These are phyloP conservation scores for Nemania bipapillata DNA, from an alignment of 2,329 filamentous ascomycete genomes.

Conservation along the genomic window DNA sequence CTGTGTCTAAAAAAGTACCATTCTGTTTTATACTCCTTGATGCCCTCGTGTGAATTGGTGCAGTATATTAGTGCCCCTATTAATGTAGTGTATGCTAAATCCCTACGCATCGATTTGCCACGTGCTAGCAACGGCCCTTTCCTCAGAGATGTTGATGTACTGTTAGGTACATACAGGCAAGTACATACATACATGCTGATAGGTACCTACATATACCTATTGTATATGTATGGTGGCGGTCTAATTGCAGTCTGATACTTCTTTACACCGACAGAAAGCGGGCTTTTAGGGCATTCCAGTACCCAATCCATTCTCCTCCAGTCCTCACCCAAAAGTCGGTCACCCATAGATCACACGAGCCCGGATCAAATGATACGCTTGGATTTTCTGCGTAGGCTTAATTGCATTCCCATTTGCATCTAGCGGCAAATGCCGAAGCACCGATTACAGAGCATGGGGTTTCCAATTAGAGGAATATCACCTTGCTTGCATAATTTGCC, in stretches of 20 bases:
- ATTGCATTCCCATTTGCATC: neutral
- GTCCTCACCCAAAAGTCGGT: slow-evolving; percentile 2
- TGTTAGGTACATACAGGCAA: too few relatives aligned
- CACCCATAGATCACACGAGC: slow-evolving; percentile 8
- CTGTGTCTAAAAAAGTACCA: neutral
- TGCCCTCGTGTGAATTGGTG: neutral
- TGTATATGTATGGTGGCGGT: neutral
- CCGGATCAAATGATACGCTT: slow-evolving; percentile 12
- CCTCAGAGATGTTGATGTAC: too few relatives aligned
- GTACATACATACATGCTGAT: too few relatives aligned
- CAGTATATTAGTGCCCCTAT: neutral
- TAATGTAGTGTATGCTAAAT: neutral
- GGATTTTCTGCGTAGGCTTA: neutral
- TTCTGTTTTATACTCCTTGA: neutral
- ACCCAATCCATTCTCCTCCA: neutral
- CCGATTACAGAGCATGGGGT: neutral
- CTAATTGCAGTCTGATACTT: neutral
- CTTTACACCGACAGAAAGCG: slow-evolving; percentile 6
- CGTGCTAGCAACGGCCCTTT: neutral
- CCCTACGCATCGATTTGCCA: neutral
- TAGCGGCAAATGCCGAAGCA: neutral
- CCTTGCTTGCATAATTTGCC: neutral
- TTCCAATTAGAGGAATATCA: neutral
- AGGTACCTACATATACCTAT: neutral
- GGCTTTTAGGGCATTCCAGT: neutral